A percentile compares a stretch with the other conserved stretches of the same genome.
phyloP scores from a whole-genome alignment of 805 yeast genomes.

The Gaillardinia entomophila region DNA sequence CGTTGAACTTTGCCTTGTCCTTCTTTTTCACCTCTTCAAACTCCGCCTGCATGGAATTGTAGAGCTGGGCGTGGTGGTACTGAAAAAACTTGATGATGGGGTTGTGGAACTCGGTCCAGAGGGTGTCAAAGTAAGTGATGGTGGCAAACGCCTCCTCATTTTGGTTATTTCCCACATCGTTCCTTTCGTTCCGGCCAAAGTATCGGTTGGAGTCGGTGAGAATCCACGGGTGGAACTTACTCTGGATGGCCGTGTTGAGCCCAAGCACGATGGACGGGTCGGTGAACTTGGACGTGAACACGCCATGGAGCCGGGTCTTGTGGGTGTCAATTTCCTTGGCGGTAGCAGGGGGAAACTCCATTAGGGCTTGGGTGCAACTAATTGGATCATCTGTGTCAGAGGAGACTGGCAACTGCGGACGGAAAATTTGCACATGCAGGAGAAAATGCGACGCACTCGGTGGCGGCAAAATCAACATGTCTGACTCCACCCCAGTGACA shows the following conservation, averaged over 20 bases:
- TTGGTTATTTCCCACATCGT: slow-evolving; percentile 12
- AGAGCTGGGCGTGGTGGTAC: slow-evolving; percentile 24
- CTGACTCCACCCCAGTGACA: no score
- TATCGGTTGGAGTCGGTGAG: slow-evolving; percentile 29
- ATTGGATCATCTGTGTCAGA: no score
- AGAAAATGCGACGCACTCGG: no score
- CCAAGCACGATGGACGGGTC: slow-evolving; percentile 46
- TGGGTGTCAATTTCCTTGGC: slow-evolving; percentile 6
- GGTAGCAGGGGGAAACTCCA: neutral
- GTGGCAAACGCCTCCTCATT: slow-evolving; percentile 31
- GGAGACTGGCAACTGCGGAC: no score
- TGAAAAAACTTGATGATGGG: slow-evolving; percentile 59
- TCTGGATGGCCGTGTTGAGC: slow-evolving; percentile 42
- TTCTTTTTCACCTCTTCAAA: slow-evolving; percentile 9
- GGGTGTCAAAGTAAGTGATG: slow-evolving; percentile 31
- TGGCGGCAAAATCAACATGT: no score
- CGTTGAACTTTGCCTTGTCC: slow-evolving; percentile 13
- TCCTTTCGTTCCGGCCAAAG: slow-evolving; percentile 9
- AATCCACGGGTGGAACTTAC: slow-evolving; percentile 41
- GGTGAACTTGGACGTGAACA: slow-evolving; percentile 13
- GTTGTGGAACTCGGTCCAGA: slow-evolving; percentile 61
- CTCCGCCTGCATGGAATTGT: slow-evolving; percentile 9
- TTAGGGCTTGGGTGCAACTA: no score
- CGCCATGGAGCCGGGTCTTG: slow-evolving; percentile 23
- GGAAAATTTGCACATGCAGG: no score